Percentiles rank a stretch among this genome's conserved stretches.
Conservation (phyloP, 164 flowering plant species). For the Echeveria elegans region DNA sequence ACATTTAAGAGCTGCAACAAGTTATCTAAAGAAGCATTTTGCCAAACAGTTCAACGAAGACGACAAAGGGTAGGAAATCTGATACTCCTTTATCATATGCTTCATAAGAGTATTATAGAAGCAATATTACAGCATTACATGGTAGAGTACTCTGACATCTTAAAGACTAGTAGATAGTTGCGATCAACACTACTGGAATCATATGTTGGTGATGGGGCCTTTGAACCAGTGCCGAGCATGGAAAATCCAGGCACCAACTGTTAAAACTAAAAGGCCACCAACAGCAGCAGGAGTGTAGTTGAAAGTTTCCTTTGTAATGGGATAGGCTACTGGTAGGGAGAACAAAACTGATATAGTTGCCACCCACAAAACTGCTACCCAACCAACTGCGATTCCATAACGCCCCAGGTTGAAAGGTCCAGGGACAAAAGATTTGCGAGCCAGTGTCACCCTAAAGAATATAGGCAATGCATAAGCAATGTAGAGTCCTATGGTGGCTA, state of each 20-base stretch:
- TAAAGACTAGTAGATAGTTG: background rate
- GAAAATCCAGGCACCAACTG: slow-evolving; percentile 50
- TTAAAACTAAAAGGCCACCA: slow-evolving; percentile 51
- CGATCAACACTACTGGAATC: background rate
- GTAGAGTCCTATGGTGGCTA: slow-evolving; percentile 89
- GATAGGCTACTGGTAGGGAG: slow-evolving; percentile 85
- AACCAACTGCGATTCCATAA: slow-evolving; percentile 65
- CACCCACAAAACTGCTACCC: slow-evolving; percentile 90
- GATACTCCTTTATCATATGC: no score
- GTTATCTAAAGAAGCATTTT: no score
- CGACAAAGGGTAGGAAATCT: no score
- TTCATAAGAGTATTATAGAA: no score
- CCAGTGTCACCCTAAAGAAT: slow-evolving; percentile 78
- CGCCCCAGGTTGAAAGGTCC: slow-evolving; percentile 91
- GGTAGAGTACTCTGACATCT: background rate
- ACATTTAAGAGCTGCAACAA: no score
- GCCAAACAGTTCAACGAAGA: no score
- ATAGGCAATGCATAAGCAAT: slow-evolving; percentile 91
- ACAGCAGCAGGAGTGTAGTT: slow-evolving; percentile 95
- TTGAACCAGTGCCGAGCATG: slow-evolving; percentile 73
- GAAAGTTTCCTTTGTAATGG: slow-evolving; percentile 59
- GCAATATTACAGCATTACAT: background rate
- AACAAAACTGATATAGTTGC: slow-evolving; percentile 70
- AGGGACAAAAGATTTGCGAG: slow-evolving; percentile 57
- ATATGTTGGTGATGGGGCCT: slow-evolving; percentile 63